Evolutionary conservation across 2,329 filamentous ascomycete species (phyloP).

Genomic region (Colletotrichum brevisporum): DNA sequence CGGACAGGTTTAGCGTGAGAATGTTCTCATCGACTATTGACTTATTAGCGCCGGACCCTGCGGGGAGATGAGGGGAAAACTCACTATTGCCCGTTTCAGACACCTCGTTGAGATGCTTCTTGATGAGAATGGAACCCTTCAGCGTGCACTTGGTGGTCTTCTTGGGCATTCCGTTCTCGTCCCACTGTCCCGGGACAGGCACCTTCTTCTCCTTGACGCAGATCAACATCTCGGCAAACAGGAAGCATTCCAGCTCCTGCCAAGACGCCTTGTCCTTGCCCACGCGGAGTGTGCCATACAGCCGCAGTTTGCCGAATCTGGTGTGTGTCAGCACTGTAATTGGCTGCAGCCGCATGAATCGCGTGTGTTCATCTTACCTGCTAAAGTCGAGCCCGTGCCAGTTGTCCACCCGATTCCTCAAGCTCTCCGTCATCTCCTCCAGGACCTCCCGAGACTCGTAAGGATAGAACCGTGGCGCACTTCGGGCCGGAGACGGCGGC

Average conservation of each 20-base stretch:
- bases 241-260: slow-evolving; percentile 97
- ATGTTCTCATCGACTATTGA: slow-evolving; percentile 79
- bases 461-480: slow-evolving; percentile 73
- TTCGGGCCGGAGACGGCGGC: slow-evolving; percentile 72
- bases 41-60: slow-evolving; percentile 47
- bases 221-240: slow-evolving; percentile 99
- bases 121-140: slow-evolving; percentile 98
- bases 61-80: slow-evolving; percentile 20
- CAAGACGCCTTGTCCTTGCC: slow-evolving; percentile 97
- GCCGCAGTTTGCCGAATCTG: slow-evolving; percentile 90
- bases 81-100: slow-evolving; percentile 73
- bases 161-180: slow-evolving; percentile 68
- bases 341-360: slow-evolving; percentile 8
- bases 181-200: slow-evolving; percentile 74
- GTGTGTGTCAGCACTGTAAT: slow-evolving; percentile 46
- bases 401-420: slow-evolving; percentile 92
- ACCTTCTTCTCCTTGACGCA: slow-evolving; percentile 98
- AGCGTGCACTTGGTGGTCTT: slow-evolving; percentile 86
- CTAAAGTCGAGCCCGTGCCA: slow-evolving; percentile 97
- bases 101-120: slow-evolving; percentile 95
- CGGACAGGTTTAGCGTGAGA: slow-evolving; percentile 90
- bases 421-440: slow-evolving; percentile 87
- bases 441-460: slow-evolving; percentile 84
- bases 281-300: slow-evolving; percentile 91
- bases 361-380: slow-evolving; percentile 63